Evolutionary conservation across 768 basidiomycete genomes (phyloP), one percentile per base, ranked within the genome.

Genomic region (Clitopilus hobsonii): DNA sequence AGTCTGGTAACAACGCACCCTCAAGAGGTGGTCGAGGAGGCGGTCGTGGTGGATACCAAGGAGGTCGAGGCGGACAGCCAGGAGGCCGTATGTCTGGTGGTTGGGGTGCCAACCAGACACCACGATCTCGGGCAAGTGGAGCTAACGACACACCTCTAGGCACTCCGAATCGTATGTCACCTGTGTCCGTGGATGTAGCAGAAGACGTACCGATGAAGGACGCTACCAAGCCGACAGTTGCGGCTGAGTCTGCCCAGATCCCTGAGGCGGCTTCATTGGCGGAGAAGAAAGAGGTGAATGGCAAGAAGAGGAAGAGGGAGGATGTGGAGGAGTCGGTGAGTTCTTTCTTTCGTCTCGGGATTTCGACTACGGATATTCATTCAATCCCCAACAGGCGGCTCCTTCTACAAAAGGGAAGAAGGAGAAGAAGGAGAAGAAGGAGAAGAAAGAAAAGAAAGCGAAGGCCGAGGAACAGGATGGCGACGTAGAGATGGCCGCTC

Each of bases 131-230:
- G 25, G 71, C 67, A 1, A 85, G 85, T 45, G 89, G 89, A 58
- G 81, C 87, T 62, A 92, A 92, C 61, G 79, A 68, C 63, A 87
- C 80, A 27, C 89, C 88, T 36, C 71, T 92, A 53, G 89, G 89
- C 53, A 78, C 83, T 14, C 82, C 86, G 6, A 77, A 63, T 22
- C 71, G 71, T 49, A 68, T 65, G 56, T 73, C 76, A 28, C 71
- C 68, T 45, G 67, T 65, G 14, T 36, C 63, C 23, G 55, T 61
- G 29, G 57, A 69, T 5, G 47, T 58, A 5, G 52, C 63, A 24
- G 48, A 54, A 30, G 14, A 41, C 6, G 54, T 60, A 22, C 50
- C 38, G 20, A 63, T 55, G 49, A 53, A 55, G 27, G 52, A 38
- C 24, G 23, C 52, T 2, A 26, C 41, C 53, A 25, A 32, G 50